Evolutionary conservation across 495 filamentous ascomycete species (phyloP), one percentile per base, ranked within the genome.

Genomic region (Xylaria palmicola): DNA sequence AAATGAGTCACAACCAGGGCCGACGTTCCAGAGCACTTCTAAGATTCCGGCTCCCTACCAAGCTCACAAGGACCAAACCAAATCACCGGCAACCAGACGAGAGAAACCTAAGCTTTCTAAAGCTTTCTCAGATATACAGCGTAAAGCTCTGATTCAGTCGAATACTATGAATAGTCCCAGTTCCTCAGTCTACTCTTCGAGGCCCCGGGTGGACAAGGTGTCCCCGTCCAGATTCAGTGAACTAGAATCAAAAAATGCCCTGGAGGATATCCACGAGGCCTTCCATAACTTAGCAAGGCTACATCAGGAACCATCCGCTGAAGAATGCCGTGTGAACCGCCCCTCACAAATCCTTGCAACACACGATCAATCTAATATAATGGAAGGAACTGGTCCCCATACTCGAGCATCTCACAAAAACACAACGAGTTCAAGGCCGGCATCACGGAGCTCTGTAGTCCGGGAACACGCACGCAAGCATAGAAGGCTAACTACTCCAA

Each of bases 91-190:
- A 0, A 8, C 36, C 4, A 52, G 15, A 41, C 24, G 62, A 1
- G 30, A 48, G 3, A 63, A 39, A 9, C 13, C 26, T 13, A 61
- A 62, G 34, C 51, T 71, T 2, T 62, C 69, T 1, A 71, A 69
- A 27, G 53, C 57, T 15, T 62, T 69, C 26, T 39, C 45, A 12
- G 55, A 67, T 44, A 59, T 59, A n/a, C 56, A 63, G 10, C 62
- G 59, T 30, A 71, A 64, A 48, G 69, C 69, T 26, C 60, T 66
- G 51, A 64, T 62, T 20, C 60, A 63, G 41, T 63, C 62, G 7
- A 37, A 56, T 55, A 49, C 40, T 24, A 32, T 4, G 1, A 44
- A 30, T 10, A 30, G 17, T 13, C 36, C 47, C 12, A 15, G n/a
- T 53, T 52, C 51, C 43, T 20, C 48, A 17, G 15, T 10, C 15